phyloP scores from a whole-genome alignment of 371 early-diverging fungal species.

The Dichotomocladium elegans region DNA sequence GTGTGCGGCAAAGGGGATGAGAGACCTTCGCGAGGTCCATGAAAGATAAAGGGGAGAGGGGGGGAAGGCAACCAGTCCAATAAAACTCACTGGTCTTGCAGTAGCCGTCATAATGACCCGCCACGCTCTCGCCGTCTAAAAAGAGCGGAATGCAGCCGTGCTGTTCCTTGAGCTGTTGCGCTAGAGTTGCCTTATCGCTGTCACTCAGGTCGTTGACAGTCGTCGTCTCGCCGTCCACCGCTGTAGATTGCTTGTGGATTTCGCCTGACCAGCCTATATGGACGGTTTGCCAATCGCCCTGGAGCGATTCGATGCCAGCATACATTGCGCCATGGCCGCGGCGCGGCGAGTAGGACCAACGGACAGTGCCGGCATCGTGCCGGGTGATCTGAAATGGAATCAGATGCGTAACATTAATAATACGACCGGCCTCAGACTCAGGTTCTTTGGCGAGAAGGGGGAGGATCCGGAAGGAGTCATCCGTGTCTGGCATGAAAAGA shows the following conservation, averaged over 20 bases:
- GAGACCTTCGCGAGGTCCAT: too few species aligned
- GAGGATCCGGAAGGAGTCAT: not conserved
- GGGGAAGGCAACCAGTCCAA: too few species aligned
- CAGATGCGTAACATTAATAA: constrained; percentile 52
- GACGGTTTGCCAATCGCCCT: constrained; percentile 41
- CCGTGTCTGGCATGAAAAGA: not conserved
- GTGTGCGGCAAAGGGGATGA: too few species aligned
- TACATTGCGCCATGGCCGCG: constrained; percentile 78
- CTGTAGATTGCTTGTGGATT: constrained; percentile 35
- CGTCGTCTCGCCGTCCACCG: constrained; percentile 22
- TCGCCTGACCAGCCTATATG: constrained; percentile 71
- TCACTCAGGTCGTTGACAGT: constrained; percentile 18
- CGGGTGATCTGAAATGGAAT: constrained; percentile 24
- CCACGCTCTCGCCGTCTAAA: constrained; percentile 64
- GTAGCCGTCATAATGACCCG: constrained; percentile 85
- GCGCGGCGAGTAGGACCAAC: constrained; percentile 35
- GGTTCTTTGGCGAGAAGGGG: not conserved
- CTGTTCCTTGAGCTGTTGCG: constrained; percentile 38
- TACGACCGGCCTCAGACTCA: constrained; percentile 19
- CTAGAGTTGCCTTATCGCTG: constrained; percentile 32
- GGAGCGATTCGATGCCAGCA: constrained; percentile 61
- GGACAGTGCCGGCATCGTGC: not conserved
- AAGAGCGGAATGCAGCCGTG: constrained; percentile 74
- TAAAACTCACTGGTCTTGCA: constrained; percentile 77
- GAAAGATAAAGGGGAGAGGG: too few species aligned